Evolutionary conservation across 2,329 filamentous ascomycete species (phyloP).

Genomic region (Colletotrichum chlorophyti): DNA sequence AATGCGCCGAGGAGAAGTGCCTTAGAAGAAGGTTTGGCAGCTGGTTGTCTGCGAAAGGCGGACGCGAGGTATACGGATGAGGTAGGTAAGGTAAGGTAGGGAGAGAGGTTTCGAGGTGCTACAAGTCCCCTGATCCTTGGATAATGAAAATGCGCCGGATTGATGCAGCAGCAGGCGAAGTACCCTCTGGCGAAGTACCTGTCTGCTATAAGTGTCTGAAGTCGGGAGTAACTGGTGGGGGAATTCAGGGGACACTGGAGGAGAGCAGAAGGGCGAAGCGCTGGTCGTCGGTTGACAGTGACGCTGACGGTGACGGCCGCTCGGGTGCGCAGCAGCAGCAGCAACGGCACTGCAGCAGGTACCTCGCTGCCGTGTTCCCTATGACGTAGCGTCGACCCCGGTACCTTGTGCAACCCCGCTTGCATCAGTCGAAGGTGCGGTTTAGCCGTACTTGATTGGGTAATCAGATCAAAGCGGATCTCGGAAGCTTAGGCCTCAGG

Average conservation of each 20-base stretch:
- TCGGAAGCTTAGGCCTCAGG: not conserved
- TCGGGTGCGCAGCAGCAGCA: not conserved
- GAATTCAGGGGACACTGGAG: not conserved
- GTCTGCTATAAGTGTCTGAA: too few species aligned
- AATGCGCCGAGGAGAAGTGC: not conserved
- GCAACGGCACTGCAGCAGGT: not conserved
- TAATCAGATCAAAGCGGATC: not conserved
- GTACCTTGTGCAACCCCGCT: not conserved
- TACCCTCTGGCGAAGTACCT: not conserved
- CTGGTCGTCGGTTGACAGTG: not conserved
- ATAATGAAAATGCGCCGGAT: constrained; percentile 21
- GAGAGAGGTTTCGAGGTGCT: too few species aligned
- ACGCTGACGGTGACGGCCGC: not conserved
- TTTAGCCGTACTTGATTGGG: not conserved
- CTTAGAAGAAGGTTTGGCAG: not conserved
- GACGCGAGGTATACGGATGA: too few species aligned
- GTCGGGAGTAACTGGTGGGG: too few species aligned
- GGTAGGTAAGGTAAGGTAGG: too few species aligned
- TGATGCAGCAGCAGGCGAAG: not conserved
- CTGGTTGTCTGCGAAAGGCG: not conserved
- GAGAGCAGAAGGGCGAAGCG: not conserved
- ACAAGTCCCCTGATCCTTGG: constrained; percentile 13
- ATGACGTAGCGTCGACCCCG: constrained; percentile 2
- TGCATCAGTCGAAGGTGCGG: not conserved
- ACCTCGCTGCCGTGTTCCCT: not conserved